Percentiles rank a stretch among this genome's conserved stretches.
phyloP scores from a whole-genome alignment of 2,329 filamentous ascomycete species.

The Microsporum ferrugineum region DNA sequence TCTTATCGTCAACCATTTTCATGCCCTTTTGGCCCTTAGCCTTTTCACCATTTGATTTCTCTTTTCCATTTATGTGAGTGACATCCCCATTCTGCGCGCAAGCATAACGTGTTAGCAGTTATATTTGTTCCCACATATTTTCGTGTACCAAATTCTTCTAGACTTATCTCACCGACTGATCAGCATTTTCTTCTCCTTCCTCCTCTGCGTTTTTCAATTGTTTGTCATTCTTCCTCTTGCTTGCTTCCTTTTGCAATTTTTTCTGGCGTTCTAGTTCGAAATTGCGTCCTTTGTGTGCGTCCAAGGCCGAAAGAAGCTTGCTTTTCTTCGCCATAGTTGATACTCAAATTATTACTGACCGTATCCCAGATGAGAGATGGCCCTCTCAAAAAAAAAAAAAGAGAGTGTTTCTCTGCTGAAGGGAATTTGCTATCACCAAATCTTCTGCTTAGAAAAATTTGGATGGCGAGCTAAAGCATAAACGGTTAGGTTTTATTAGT shows the following conservation, averaged over 20 bases:
- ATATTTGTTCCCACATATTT: not conserved
- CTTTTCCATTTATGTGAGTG: slow-evolving; percentile 27
- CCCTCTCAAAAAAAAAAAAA: not conserved
- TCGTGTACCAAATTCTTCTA: not conserved
- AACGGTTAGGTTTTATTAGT: not conserved
- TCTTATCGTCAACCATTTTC: slow-evolving; percentile 17
- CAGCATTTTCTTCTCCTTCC: slow-evolving; percentile 12
- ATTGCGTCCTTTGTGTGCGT: slow-evolving; percentile 50
- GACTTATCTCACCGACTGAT: slow-evolving; percentile 6
- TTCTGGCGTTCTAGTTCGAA: slow-evolving; percentile 68
- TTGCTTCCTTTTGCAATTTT: slow-evolving; percentile 46
- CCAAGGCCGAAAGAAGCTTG: slow-evolving; percentile 48
- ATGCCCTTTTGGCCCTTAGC: slow-evolving; percentile 8
- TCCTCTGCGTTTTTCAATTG: slow-evolving; percentile 21
- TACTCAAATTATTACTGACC: slow-evolving; percentile 8
- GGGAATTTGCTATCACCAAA: not conserved
- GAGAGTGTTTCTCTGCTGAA: not conserved
- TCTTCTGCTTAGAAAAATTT: slow-evolving; percentile 7
- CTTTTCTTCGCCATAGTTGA: slow-evolving; percentile 41
- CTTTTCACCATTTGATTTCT: slow-evolving; percentile 17
- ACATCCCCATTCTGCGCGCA: slow-evolving; percentile 6
- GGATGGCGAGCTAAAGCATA: slow-evolving; percentile 5
- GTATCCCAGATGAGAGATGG: not conserved
- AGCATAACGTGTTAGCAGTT: not conserved
- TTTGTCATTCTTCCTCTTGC: slow-evolving; percentile 30